phyloP scores from a whole-genome alignment of 202 grass and related monocot genomes.

The Carex arenaria region DNA sequence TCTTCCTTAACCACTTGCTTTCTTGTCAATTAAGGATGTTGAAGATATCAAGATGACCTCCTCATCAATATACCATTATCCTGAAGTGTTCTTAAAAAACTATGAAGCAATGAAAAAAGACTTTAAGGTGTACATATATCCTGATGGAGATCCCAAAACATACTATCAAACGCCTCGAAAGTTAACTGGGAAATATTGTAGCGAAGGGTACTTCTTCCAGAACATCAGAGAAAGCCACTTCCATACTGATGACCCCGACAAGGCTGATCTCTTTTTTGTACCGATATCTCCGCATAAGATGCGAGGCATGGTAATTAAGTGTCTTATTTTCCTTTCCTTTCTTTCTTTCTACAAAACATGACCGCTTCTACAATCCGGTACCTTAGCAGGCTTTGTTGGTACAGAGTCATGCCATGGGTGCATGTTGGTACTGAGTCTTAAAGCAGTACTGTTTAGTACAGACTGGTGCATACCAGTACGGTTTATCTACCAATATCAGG shows the following conservation, averaged over 20 bases:
- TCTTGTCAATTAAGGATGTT: background rate
- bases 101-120: conserved; percentile 76
- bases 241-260: conserved; percentile 53
- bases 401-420: background rate
- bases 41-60: background rate
- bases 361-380: background rate
- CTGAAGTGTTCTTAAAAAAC: conserved; percentile 6
- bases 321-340: background rate
- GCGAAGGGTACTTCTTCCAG: conserved; percentile 98
- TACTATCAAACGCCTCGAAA: conserved; percentile 47
- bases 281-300: conserved; percentile 94
- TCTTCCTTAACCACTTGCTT: background rate
- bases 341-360: background rate
- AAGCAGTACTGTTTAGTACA: background rate
- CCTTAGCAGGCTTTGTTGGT: background rate
- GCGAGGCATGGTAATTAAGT: conserved; percentile 63
- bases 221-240: conserved; percentile 88
- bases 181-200: conserved; percentile 69
- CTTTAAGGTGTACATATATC: conserved; percentile 86
- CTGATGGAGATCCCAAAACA: conserved; percentile 45
- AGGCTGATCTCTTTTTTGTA: conserved; percentile 82
- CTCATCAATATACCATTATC: conserved; percentile 15
- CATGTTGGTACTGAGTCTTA: background rate
- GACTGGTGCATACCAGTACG: background rate
- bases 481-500: background rate